phyloP scores from a whole-genome alignment of 139 green algal species.

The Auxenochlorella pyrenoidosa region DNA sequence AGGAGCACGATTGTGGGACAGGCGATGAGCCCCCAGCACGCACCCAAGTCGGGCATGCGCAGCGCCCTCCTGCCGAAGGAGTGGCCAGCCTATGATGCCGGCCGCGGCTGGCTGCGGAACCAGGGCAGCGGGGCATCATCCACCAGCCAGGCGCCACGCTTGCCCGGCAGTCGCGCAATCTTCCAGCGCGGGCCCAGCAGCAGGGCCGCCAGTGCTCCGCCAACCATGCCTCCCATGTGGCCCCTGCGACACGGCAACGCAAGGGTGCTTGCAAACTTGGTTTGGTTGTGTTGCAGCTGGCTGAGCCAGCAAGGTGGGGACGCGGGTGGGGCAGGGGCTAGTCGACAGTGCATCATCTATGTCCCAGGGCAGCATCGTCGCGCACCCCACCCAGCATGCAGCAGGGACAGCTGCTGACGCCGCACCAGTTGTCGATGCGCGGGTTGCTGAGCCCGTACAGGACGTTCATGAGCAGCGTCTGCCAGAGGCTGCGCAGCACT shows the following conservation, averaged over 20 bases:
- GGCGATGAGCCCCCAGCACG: no score
- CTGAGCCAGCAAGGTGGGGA: no score
- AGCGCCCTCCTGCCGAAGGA: no score
- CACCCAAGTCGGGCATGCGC: no score
- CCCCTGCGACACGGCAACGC: conserved; percentile 31
- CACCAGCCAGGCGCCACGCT: conserved; percentile 30
- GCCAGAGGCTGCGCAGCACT: conserved; percentile 47
- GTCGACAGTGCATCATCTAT: no score
- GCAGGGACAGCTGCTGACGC: no score
- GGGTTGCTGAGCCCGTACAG: conserved; percentile 42
- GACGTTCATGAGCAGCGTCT: conserved; percentile 56
- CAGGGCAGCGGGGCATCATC: conserved; percentile 39
- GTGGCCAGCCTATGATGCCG: background rate
- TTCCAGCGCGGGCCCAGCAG: conserved; percentile 53
- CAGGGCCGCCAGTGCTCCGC: conserved; percentile 49
- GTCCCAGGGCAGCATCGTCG: no score
- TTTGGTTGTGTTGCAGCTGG: no score
- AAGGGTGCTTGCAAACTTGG: no score
- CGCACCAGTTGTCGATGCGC: conserved; percentile 61
- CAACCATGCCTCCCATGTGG: conserved; percentile 61
- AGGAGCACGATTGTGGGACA: no score
- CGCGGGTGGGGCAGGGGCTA: no score
- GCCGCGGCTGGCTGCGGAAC: conserved; percentile 4
- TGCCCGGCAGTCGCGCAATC: background rate
- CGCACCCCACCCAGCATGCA: no score